A percentile compares a stretch with the other conserved stretches of the same genome.
Conservation (phyloP, 1,284 basidiomycete species). For the Malassezia brasiliensis region DNA sequence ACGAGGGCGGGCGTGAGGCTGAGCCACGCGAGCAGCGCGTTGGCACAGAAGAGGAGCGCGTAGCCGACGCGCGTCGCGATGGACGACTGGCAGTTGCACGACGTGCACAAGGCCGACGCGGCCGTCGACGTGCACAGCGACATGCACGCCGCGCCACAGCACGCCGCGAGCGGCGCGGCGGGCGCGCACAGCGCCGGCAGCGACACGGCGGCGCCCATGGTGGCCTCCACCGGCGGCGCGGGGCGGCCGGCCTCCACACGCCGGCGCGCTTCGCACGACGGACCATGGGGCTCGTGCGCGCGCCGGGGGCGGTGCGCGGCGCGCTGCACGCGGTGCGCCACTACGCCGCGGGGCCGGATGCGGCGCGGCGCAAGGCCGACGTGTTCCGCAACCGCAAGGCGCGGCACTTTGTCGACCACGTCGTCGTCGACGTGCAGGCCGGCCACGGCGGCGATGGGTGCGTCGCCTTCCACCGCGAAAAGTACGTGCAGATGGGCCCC, state of each 20-base stretch:
- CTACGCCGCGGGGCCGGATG: background rate
- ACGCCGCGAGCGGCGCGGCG: slow-evolving; percentile 53
- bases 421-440: slow-evolving; percentile 27
- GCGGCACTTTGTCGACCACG: slow-evolving; percentile 41
- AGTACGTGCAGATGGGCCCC: slow-evolving; percentile 44
- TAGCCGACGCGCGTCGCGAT: slow-evolving; percentile 96
- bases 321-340: background rate
- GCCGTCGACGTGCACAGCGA: slow-evolving; percentile 63
- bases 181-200: slow-evolving; percentile 61
- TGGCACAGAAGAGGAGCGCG: slow-evolving; percentile 86
- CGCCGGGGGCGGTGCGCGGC: no score
- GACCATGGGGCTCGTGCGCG: no score
- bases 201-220: slow-evolving; percentile 69
- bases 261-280: no score
- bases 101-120: slow-evolving; percentile 94
- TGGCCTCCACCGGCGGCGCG: slow-evolving; percentile 4
- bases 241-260: no score
- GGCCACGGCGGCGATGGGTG: slow-evolving; percentile 47
- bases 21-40: slow-evolving; percentile 92
- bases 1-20: slow-evolving; percentile 85
- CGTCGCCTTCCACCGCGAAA: slow-evolving; percentile 44
- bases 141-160: slow-evolving; percentile 22
- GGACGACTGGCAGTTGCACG: slow-evolving; percentile 96
- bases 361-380: slow-evolving; percentile 6
- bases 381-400: slow-evolving; percentile 22